These are phyloP conservation scores for Xylaria longipes DNA, from an alignment of 495 filamentous ascomycete species.

Conservation along the genomic window DNA sequence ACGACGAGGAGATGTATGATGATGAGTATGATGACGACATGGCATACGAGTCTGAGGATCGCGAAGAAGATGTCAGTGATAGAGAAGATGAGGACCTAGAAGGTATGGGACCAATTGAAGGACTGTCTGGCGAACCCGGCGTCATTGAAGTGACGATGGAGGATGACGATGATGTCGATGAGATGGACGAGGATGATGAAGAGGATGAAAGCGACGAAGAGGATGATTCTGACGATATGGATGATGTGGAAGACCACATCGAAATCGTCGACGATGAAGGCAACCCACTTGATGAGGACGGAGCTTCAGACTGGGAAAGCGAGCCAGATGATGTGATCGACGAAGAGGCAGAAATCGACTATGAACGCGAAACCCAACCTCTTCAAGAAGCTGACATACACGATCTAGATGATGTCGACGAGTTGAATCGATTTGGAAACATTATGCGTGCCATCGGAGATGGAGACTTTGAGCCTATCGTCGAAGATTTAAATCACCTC, in stretches of 20 bases:
- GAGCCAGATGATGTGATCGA: slow-evolving; percentile 65
- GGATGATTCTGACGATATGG: slow-evolving; percentile 57
- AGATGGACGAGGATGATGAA: slow-evolving; percentile 66
- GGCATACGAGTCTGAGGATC: slow-evolving; percentile 80
- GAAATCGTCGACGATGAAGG: slow-evolving; percentile 65
- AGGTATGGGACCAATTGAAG: slow-evolving; percentile 85
- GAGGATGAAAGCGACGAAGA: slow-evolving; percentile 61
- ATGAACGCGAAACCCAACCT: slow-evolving; percentile 53
- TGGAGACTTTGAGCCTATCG: slow-evolving; percentile 60
- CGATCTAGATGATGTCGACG: slow-evolving; percentile 46
- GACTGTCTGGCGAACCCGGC: slow-evolving; percentile 76
- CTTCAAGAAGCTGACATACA: slow-evolving; percentile 49
- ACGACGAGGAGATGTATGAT: slow-evolving; percentile 84
- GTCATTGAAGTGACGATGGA: slow-evolving; percentile 86
- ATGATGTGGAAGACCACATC: slow-evolving; percentile 58
- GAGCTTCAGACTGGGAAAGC: slow-evolving; percentile 58
- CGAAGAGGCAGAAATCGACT: slow-evolving; percentile 59
- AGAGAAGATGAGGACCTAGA: slow-evolving; percentile 73
- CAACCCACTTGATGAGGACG: slow-evolving; percentile 59
- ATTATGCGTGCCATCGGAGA: slow-evolving; percentile 69
- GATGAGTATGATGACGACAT: slow-evolving; percentile 86
- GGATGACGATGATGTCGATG: slow-evolving; percentile 75
- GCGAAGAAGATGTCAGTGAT: slow-evolving; percentile 90
- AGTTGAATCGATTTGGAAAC: slow-evolving; percentile 57
- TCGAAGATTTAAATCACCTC: slow-evolving; percentile 49